Conservation (phyloP, 2,329 filamentous ascomycete genomes). For the Pestalotiopsis fici region DNA sequence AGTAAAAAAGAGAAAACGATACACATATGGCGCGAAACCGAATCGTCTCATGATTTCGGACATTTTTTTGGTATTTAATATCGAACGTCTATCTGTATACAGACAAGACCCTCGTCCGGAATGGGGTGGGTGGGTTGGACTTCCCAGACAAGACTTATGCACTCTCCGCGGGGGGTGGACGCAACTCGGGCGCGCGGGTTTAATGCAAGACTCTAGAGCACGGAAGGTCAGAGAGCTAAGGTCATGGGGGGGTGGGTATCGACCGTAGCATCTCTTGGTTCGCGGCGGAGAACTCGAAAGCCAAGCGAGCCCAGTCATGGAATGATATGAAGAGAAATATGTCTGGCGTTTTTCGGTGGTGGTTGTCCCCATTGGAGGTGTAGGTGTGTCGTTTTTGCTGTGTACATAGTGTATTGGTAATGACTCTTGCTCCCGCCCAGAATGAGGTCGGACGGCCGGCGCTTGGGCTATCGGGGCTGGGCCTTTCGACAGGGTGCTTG, state of each 20-base stretch:
- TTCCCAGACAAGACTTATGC: background rate
- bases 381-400: background rate
- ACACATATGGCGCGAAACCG: background rate
- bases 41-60: background rate
- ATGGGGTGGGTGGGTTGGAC: background rate
- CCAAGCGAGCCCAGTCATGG: background rate
- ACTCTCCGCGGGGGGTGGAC: background rate
- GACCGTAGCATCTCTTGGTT: too few relatives aligned
- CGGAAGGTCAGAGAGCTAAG: slow-evolving; percentile 1
- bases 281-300: background rate
- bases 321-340: background rate
- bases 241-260: background rate
- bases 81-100: background rate
- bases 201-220: background rate
- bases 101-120: background rate
- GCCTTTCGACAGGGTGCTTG: background rate
- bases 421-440: background rate
- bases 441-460: background rate
- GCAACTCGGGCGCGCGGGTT: background rate
- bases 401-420: background rate
- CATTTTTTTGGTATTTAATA: background rate
- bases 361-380: too few relatives aligned
- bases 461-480: background rate
- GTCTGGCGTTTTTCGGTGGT: background rate
- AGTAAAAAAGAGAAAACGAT: background rate